Conservation (phyloP, 139 green algal genomes). For the Picochlorum costavermella region DNA sequence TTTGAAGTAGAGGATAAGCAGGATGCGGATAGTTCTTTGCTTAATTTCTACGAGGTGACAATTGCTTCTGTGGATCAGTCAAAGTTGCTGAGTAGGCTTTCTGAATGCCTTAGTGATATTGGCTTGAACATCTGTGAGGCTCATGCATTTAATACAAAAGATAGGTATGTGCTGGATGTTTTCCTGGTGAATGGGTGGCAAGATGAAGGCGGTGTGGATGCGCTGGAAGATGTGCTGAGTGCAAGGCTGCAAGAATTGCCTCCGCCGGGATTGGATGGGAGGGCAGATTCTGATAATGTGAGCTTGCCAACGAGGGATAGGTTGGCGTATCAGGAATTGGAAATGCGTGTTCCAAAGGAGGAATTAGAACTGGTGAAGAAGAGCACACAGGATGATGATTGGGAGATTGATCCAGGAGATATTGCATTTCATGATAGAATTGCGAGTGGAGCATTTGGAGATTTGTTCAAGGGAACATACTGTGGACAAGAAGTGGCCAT, state of each 20-base stretch:
- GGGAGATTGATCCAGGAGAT: conserved; percentile 83
- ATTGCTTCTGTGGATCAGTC: conserved; percentile 83
- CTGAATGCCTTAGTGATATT: conserved; percentile 78
- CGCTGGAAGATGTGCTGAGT: conserved; percentile 68
- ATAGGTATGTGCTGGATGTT: conserved; percentile 90
- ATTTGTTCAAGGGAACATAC: conserved; percentile 90
- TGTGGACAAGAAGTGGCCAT: conserved; percentile 97
- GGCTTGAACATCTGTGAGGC: conserved; percentile 96
- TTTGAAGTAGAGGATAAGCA: conserved; percentile 52
- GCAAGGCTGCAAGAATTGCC: conserved; percentile 67
- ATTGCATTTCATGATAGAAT: conserved; percentile 86
- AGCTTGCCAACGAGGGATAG: not conserved
- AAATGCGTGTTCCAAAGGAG: conserved; percentile 33
- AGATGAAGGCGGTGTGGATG: conserved; percentile 29
- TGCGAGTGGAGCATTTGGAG: conserved; percentile 83
- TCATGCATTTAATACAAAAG: conserved; percentile 95
- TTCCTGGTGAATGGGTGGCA: conserved; percentile 90
- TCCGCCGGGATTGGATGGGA: conserved; percentile 31
- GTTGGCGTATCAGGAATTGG: conserved; percentile 11
- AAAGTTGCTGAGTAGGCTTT: conserved; percentile 82
- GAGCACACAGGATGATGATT: conserved; percentile 60
- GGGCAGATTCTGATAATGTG: not conserved
- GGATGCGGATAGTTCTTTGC: conserved; percentile 7
- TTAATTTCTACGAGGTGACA: conserved; percentile 84
- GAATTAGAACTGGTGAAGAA: conserved; percentile 23